Evolutionary conservation across 164 flowering plant species (phyloP).

Genomic region (Kalanchoe fedtschenkoi): DNA sequence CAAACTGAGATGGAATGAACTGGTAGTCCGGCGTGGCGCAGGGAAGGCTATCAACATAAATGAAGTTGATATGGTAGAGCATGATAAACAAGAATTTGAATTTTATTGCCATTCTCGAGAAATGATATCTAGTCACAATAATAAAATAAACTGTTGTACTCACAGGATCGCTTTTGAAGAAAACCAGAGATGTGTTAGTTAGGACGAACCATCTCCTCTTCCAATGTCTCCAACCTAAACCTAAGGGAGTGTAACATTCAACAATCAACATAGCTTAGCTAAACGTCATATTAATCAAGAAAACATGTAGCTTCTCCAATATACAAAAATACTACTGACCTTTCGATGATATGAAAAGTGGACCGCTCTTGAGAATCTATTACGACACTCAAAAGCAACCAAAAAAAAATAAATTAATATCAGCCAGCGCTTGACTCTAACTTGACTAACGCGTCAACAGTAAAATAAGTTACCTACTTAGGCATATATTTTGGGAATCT

Average conservation of each 20-base stretch:
- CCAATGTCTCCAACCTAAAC: conserved; percentile 98
- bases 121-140: background rate
- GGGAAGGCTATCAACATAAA: background rate
- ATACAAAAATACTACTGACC: conserved; percentile 22
- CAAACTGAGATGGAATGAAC: background rate
- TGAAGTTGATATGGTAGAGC: background rate
- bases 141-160: conserved; percentile 16
- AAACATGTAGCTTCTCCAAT: background rate
- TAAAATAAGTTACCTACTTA: too few relatives aligned
- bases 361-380: conserved; percentile 95
- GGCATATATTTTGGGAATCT: too few relatives aligned
- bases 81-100: too few relatives aligned
- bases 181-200: conserved; percentile 87
- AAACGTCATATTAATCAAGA: too few relatives aligned
- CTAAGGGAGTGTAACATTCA: conserved; percentile 26
- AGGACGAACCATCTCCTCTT: conserved; percentile 97
- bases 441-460: too few relatives aligned
- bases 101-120: background rate
- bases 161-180: conserved; percentile 96
- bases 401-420: background rate
- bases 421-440: too few relatives aligned
- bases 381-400: background rate
- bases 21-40: too few relatives aligned
- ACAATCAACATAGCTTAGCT: background rate
- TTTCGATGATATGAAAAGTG: conserved; percentile 86